Percentiles rank a stretch among this genome's conserved stretches.
Conservation (phyloP, 257 asterid species). For the Ocimum tenuiflorum region DNA sequence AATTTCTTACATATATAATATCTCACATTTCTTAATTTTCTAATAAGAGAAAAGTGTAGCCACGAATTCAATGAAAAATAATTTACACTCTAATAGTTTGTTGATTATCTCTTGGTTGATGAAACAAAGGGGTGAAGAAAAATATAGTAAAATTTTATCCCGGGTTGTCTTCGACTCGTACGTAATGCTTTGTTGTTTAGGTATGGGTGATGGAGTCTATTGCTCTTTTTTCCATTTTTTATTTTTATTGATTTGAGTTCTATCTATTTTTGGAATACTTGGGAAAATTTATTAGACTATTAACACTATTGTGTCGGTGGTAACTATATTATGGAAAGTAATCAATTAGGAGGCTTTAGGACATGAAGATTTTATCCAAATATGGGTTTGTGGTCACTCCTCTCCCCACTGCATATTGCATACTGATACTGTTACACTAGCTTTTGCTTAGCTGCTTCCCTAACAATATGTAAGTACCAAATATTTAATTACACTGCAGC, state of each 20-base stretch:
- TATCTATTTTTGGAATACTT: background rate
- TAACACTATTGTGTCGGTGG: slow-evolving; percentile 4
- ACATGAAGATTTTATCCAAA: background rate
- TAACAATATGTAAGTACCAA: background rate
- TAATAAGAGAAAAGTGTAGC: too few relatives aligned
- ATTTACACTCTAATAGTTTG: too few relatives aligned
- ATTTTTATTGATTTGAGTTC: background rate
- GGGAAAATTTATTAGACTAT: background rate
- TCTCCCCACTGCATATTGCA: background rate
- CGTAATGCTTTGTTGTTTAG: slow-evolving; percentile 24
- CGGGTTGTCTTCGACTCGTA: slow-evolving; percentile 5
- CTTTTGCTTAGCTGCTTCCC: slow-evolving; percentile 5
- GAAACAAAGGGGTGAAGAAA: too few relatives aligned
- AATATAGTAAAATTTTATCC: too few relatives aligned
- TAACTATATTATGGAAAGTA: background rate
- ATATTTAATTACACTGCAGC: background rate
- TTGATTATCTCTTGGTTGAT: too few relatives aligned
- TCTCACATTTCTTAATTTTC: too few relatives aligned
- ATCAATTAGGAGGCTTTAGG: background rate
- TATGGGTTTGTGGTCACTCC: slow-evolving; percentile 2
- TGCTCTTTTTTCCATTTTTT: background rate
- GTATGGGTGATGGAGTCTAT: slow-evolving; percentile 12
- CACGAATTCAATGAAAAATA: too few relatives aligned
- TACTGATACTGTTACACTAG: background rate
- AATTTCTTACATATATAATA: too few relatives aligned